These are phyloP conservation scores for Talaromyces trachyspermus DNA, from an alignment of 495 filamentous ascomycete genomes.

Conservation along the genomic window DNA sequence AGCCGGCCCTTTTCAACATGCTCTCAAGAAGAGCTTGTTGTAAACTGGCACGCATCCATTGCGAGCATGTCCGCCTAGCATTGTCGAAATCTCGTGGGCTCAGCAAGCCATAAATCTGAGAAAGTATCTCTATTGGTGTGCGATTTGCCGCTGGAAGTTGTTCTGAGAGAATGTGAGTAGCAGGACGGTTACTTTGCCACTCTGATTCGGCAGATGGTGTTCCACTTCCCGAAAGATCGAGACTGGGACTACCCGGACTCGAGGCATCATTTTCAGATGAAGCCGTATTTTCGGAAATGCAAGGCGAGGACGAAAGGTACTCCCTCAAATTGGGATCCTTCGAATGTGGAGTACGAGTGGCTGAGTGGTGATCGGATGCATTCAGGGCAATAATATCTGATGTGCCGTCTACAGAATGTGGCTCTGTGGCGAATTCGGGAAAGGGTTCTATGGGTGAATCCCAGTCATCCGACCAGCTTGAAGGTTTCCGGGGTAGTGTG, in stretches of 20 bases:
- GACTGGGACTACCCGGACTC: conserved; percentile 1
- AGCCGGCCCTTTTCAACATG: conserved; percentile 54
- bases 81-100: conserved; percentile 57
- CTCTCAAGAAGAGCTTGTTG: conserved; percentile 40
- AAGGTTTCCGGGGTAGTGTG: background rate
- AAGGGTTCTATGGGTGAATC: conserved; percentile 3
- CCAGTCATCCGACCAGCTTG: conserved; percentile 1
- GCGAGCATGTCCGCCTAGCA: conserved; percentile 56
- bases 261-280: conserved; percentile 2
- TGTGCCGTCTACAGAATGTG: background rate
- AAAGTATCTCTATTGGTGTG: conserved; percentile 55
- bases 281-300: conserved; percentile 3
- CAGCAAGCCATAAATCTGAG: conserved; percentile 50
- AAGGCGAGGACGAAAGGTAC: conserved; percentile 5
- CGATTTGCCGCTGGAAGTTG: conserved; percentile 24
- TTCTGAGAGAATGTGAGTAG: background rate
- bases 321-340: background rate
- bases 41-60: conserved; percentile 61
- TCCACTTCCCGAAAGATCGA: background rate
- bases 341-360: background rate
- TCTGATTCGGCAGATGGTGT: background rate
- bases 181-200: background rate
- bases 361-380: background rate
- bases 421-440: background rate
- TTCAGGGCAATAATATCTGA: background rate